These are phyloP conservation scores for Aspergillus fijiensis DNA, from an alignment of 2,329 filamentous ascomycete genomes.

Conservation along the genomic window DNA sequence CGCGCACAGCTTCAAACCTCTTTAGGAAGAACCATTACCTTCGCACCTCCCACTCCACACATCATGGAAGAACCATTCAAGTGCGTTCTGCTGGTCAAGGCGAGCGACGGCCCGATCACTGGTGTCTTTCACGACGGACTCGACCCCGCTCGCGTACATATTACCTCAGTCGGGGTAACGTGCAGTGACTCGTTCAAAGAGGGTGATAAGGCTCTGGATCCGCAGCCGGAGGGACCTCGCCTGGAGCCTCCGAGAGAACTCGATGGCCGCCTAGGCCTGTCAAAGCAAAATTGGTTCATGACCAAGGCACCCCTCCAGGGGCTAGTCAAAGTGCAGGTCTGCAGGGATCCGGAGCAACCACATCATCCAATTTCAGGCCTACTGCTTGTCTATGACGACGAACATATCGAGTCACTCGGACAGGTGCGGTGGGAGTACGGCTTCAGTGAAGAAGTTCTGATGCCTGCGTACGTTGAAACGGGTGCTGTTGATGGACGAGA, in stretches of 20 bases:
- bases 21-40: conserved; percentile 15
- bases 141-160: not conserved
- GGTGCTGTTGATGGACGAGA: not conserved
- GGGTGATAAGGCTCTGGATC: too few species aligned
- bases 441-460: conserved; percentile 5
- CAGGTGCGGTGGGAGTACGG: conserved; percentile 17
- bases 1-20: conserved; percentile 14
- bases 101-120: conserved; percentile 14
- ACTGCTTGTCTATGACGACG: conserved; percentile 13
- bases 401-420: conserved; percentile 16
- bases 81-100: conserved; percentile 11
- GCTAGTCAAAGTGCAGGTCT: conserved; percentile 15
- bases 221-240: not conserved
- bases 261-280: not conserved
- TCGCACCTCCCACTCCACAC: conserved; percentile 10
- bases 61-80: not conserved
- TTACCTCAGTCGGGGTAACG: conserved; percentile 16
- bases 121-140: conserved; percentile 18
- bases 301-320: conserved; percentile 11
- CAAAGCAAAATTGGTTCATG: conserved; percentile 13
- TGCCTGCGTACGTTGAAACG: conserved; percentile 9
- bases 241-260: conserved; percentile 2
- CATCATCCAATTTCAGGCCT: conserved; percentile 15
- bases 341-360: conserved; percentile 10
- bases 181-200: conserved; percentile 1